Evolutionary conservation across 2,329 filamentous ascomycete genomes (phyloP).

Genomic region (Sporothrix sp.): DNA sequence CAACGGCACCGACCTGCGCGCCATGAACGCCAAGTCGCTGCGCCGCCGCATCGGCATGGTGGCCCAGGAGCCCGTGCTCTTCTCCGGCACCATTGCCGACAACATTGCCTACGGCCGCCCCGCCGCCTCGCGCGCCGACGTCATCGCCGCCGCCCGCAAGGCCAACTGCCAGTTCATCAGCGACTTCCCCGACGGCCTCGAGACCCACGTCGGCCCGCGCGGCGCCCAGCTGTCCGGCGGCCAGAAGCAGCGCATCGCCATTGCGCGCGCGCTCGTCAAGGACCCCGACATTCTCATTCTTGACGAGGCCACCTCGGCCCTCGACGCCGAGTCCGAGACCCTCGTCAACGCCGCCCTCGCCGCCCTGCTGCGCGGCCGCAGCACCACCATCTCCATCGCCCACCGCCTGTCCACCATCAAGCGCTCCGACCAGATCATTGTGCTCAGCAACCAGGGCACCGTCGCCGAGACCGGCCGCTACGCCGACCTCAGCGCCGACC

Average conservation of each 20-base stretch:
- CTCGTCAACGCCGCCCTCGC: conserved; percentile 86
- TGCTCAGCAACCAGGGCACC: conserved; percentile 73
- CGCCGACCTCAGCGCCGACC: conserved; percentile 59
- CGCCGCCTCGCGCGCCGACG: conserved; percentile 64
- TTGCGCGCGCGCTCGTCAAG: conserved; percentile 88
- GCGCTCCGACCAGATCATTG: conserved; percentile 87
- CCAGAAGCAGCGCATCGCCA: conserved; percentile 96
- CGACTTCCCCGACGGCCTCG: conserved; percentile 90
- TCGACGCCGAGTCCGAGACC: conserved; percentile 95
- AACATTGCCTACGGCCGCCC: conserved; percentile 90
- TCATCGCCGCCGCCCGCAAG: conserved; percentile 75
- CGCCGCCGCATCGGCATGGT: conserved; percentile 90
- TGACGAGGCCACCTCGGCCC: conserved; percentile 89
- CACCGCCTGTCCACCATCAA: conserved; percentile 96
- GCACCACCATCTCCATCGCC: conserved; percentile 95
- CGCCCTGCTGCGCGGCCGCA: conserved; percentile 70
- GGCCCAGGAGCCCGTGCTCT: conserved; percentile 87
- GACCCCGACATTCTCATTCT: conserved; percentile 94
- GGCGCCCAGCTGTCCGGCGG: conserved; percentile 91
- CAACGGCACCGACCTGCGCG: conserved; percentile 70
- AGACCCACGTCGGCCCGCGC: conserved; percentile 85
- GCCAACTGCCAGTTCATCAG: conserved; percentile 96
- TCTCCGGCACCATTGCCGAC: conserved; percentile 74
- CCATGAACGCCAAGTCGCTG: conserved; percentile 88
- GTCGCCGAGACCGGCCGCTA: conserved; percentile 91